Conservation (phyloP, 2,329 filamentous ascomycete species). For the Lecanicillium sp. region DNA sequence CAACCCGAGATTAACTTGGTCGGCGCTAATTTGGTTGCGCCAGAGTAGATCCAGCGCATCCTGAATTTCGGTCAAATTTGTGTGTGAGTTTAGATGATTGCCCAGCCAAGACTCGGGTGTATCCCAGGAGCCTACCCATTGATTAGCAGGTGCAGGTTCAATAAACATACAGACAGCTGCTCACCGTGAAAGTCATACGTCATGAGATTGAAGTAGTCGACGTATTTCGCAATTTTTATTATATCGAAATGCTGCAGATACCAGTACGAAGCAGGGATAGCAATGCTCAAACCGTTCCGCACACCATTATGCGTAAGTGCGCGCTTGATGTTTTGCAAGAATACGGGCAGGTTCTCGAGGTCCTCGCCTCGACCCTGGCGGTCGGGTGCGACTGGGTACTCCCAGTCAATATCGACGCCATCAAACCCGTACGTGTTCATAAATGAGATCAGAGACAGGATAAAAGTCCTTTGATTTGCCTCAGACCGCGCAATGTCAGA, state of each 20-base stretch:
- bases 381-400: conserved; percentile 28
- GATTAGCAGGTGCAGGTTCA: not conserved
- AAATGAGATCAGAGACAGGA: conserved; percentile 15
- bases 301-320: conserved; percentile 17
- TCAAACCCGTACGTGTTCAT: conserved; percentile 17
- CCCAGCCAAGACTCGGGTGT: conserved; percentile 19
- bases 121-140: conserved; percentile 31
- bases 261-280: conserved; percentile 22
- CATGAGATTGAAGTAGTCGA: conserved; percentile 36
- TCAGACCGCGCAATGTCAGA: conserved; percentile 7
- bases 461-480: not conserved
- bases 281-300: conserved; percentile 1
- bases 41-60: conserved; percentile 39
- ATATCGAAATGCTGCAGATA: conserved; percentile 26
- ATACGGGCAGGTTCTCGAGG: conserved; percentile 24
- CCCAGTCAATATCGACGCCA: conserved; percentile 17
- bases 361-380: conserved; percentile 32
- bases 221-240: conserved; percentile 16
- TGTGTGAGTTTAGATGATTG: conserved; percentile 31
- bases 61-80: conserved; percentile 42
- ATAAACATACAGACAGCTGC: not conserved
- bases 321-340: conserved; percentile 16
- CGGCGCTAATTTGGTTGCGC: conserved; percentile 35
- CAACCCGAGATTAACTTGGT: conserved; percentile 37
- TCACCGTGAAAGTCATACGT: conserved; percentile 2